Conservation (phyloP, 2,329 filamentous ascomycete species). For the Blumeriella jaapii region DNA sequence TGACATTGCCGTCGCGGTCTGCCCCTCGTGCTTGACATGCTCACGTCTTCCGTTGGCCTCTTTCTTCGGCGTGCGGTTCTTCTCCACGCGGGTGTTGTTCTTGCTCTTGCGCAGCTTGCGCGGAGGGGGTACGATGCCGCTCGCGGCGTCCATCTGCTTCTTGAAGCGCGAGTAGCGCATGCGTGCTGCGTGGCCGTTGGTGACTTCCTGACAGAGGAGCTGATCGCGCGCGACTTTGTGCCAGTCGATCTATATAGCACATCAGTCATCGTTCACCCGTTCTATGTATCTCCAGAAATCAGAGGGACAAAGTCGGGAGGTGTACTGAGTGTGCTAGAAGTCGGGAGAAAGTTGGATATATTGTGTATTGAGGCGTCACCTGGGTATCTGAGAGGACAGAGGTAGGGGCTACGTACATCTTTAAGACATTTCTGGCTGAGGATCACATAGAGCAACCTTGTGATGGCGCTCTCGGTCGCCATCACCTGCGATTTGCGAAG, state of each 20-base stretch:
- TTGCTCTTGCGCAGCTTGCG: slow-evolving; percentile 15
- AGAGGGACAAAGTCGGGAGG: no score
- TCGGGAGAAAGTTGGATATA: no score
- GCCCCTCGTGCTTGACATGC: no score
- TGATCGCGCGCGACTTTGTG: slow-evolving; percentile 35
- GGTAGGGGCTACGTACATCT: slow-evolving; percentile 28
- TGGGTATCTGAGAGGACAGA: neutral
- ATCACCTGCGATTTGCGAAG: slow-evolving; percentile 29
- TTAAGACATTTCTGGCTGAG: slow-evolving; percentile 43
- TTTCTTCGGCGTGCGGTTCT: slow-evolving; percentile 6
- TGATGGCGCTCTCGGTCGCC: slow-evolving; percentile 37
- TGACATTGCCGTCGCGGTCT: no score
- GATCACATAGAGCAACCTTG: slow-evolving; percentile 42
- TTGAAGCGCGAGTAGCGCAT: slow-evolving; percentile 45
- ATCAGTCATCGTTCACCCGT: neutral
- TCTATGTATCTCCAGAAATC: no score
- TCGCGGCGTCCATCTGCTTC: slow-evolving; percentile 38
- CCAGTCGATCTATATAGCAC: slow-evolving; percentile 38
- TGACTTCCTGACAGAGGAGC: slow-evolving; percentile 32
- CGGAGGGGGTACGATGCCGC: slow-evolving; percentile 8
- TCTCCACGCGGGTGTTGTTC: slow-evolving; percentile 19
- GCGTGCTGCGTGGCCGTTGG: slow-evolving; percentile 44
- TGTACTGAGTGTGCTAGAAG: no score
- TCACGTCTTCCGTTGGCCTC: no score
- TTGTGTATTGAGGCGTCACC: no score